Conservation (phyloP, 345 rosid genomes). For the Geranium rotundifolium region DNA sequence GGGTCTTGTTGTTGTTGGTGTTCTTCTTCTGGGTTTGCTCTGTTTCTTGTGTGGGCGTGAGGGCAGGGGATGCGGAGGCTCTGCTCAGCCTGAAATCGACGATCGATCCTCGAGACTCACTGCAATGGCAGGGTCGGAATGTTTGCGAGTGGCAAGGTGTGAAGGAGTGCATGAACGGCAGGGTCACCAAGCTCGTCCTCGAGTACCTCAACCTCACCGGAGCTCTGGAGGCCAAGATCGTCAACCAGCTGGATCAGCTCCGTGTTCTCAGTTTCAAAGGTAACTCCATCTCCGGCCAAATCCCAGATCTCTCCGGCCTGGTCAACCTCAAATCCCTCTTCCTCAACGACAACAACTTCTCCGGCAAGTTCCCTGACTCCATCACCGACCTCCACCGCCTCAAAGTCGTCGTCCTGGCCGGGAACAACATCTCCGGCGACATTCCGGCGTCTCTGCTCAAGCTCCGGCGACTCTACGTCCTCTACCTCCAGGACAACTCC, state of each 20-base stretch:
- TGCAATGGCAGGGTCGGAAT: slow-evolving; percentile 42
- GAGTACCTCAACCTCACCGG: slow-evolving; percentile 65
- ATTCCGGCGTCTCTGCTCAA: slow-evolving; percentile 50
- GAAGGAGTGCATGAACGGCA: slow-evolving; percentile 56
- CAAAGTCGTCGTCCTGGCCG: slow-evolving; percentile 47
- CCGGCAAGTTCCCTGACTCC: slow-evolving; percentile 64
- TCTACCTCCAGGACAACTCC: slow-evolving; percentile 48
- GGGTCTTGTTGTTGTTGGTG: slow-evolving; percentile 12
- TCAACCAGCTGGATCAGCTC: slow-evolving; percentile 68
- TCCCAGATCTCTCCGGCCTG: slow-evolving; percentile 56
- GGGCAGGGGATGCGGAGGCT: slow-evolving; percentile 55
- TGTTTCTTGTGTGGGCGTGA: slow-evolving; percentile 17
- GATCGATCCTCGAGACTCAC: slow-evolving; percentile 44
- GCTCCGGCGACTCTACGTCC: slow-evolving; percentile 49
- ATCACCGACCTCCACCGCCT: slow-evolving; percentile 59
- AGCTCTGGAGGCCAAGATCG: slow-evolving; percentile 27
- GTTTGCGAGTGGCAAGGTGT: slow-evolving; percentile 71
- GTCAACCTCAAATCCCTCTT: slow-evolving; percentile 70
- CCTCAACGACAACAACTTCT: slow-evolving; percentile 57
- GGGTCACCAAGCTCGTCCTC: slow-evolving; percentile 73
- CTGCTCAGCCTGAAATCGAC: slow-evolving; percentile 58
- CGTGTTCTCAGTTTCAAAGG: slow-evolving; percentile 85
- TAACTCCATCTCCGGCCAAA: slow-evolving; percentile 64
- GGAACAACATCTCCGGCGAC: slow-evolving; percentile 51
- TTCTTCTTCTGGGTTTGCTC: slow-evolving; percentile 11